These are phyloP conservation scores for Xylaria arbuscula DNA, from an alignment of 2,329 filamentous ascomycete genomes.

Conservation along the genomic window DNA sequence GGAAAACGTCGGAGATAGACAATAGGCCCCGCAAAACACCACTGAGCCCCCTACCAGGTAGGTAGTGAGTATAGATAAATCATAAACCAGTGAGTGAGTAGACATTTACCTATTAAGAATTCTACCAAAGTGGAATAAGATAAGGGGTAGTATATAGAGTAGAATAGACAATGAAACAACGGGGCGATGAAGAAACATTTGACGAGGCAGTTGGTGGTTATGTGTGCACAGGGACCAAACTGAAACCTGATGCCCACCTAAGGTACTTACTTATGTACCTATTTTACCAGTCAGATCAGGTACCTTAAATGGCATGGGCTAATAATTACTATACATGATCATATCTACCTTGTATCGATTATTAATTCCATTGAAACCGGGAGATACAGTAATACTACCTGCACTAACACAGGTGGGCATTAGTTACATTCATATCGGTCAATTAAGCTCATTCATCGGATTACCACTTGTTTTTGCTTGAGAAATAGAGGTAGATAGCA, in stretches of 20 bases:
- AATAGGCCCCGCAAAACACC: neutral
- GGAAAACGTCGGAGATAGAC: neutral
- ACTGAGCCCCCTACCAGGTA: neutral
- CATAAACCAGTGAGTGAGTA: neutral
- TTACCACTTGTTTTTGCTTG: neutral
- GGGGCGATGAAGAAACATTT: neutral
- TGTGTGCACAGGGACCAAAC: neutral
- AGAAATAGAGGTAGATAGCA: neutral
- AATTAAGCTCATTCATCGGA: neutral
- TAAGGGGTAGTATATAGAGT: no score
- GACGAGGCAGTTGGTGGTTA: neutral
- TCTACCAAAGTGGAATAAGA: no score
- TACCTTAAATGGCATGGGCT: neutral
- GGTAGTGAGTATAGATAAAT: no score
- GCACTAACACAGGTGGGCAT: neutral
- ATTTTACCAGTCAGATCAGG: neutral
- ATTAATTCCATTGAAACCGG: neutral
- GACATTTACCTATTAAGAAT: no score
- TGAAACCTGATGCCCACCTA: no score
- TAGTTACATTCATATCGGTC: neutral
- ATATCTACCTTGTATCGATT: neutral
- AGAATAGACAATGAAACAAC: no score
- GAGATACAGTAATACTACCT: slow-evolving; percentile 3
- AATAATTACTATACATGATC: neutral
- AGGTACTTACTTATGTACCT: neutral